Conservation (phyloP, 139 green algal species). For the Eudorina sp. region DNA sequence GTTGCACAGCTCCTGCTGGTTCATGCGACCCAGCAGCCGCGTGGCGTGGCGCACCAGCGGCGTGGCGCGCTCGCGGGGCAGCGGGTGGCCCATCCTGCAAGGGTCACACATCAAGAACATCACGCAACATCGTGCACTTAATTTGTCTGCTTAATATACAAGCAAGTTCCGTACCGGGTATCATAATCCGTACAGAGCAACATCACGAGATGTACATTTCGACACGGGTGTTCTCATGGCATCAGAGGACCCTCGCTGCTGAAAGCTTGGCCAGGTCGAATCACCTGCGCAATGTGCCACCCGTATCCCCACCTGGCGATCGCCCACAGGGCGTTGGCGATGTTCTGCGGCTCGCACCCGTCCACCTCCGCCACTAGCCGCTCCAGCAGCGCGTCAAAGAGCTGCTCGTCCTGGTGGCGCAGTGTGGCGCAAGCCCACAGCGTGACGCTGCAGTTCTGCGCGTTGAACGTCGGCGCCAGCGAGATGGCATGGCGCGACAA, state of each 20-base stretch:
- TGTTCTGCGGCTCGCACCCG: constrained; percentile 59
- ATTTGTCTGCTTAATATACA: too few relatives aligned
- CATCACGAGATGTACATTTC: too few relatives aligned
- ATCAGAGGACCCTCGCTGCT: too few relatives aligned
- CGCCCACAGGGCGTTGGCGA: constrained; percentile 68
- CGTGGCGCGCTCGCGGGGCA: not conserved
- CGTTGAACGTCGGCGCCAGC: constrained; percentile 48
- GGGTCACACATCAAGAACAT: too few relatives aligned
- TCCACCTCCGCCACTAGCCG: constrained; percentile 32
- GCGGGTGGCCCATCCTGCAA: constrained; percentile 31
- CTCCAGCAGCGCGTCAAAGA: constrained; percentile 50
- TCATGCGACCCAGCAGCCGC: constrained; percentile 54
- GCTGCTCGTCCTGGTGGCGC: constrained; percentile 50
- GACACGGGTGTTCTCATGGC: too few relatives aligned
- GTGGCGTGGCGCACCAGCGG: constrained; percentile 40
- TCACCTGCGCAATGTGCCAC: too few relatives aligned
- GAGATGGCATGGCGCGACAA: not conserved
- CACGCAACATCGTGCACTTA: too few relatives aligned
- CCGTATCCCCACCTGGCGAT: constrained; percentile 42
- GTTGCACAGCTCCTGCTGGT: constrained; percentile 62
- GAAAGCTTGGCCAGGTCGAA: too few relatives aligned
- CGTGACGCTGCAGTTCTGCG: constrained; percentile 58
- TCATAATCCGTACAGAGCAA: too few relatives aligned
- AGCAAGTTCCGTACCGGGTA: too few relatives aligned
- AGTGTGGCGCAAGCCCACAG: constrained; percentile 53